These are phyloP conservation scores for Lanmaoa pseudosensibilis DNA, from an alignment of 768 basidiomycete species.

Conservation along the genomic window DNA sequence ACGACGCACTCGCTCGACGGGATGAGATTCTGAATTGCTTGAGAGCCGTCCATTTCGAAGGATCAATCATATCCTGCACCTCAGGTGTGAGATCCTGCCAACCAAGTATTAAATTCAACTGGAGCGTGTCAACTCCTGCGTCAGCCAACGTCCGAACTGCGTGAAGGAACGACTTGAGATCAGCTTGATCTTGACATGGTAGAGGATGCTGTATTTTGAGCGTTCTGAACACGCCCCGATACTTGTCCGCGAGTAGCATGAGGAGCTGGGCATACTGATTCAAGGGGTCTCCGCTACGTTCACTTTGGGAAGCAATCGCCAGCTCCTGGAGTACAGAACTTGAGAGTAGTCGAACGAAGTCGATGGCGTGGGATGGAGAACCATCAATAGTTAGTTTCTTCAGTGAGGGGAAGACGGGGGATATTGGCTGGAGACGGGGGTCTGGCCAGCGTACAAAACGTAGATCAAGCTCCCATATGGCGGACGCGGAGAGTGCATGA, in stretches of 20 bases:
- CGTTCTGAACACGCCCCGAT: constrained; percentile 19
- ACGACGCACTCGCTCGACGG: constrained; percentile 9
- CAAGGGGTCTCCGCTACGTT: constrained; percentile 9
- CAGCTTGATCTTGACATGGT: constrained; percentile 13
- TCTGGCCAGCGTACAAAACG: constrained; percentile 27
- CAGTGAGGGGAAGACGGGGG: constrained; percentile 24
- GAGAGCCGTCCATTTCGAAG: constrained; percentile 18
- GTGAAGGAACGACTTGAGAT: constrained; percentile 16
- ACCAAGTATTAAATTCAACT: constrained; percentile 16
- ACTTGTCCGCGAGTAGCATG: constrained; percentile 24
- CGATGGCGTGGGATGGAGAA: constrained; percentile 19
- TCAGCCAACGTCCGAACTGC: constrained; percentile 17
- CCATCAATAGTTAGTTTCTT: constrained; percentile 23
- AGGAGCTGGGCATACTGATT: constrained; percentile 19
- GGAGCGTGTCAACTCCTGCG: constrained; percentile 14
- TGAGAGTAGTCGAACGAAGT: constrained; percentile 22
- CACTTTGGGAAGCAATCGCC: constrained; percentile 17
- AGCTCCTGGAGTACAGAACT: constrained; percentile 20
- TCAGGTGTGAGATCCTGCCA: constrained; percentile 19
- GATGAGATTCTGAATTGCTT: constrained; percentile 16
- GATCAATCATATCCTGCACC: constrained; percentile 23
- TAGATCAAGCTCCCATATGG: constrained; percentile 23
- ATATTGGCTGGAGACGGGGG: constrained; percentile 13
- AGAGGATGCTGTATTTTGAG: constrained; percentile 21
- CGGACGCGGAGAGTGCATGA: constrained; percentile 21